phyloP scores from a whole-genome alignment of 1,284 basidiomycete genomes.

The Trichosporon coremiiforme region DNA sequence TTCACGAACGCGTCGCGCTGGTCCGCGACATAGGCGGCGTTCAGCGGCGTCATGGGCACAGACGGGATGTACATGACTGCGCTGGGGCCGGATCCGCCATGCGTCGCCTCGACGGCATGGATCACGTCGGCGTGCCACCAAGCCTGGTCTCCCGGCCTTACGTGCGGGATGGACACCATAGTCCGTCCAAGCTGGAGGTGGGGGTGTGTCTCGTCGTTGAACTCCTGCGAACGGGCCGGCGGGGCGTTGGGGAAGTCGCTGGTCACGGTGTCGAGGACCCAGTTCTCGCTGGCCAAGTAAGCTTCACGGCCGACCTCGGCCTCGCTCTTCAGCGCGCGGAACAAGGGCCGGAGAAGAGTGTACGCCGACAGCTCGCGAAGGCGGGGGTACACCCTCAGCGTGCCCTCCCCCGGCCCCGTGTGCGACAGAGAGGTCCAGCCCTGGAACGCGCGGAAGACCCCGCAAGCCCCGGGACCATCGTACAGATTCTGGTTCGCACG shows the following conservation, averaged over 20 bases:
- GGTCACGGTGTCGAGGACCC: conserved; percentile 66
- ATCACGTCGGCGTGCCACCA: conserved; percentile 80
- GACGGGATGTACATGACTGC: conserved; percentile 79
- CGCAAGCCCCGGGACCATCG: conserved; percentile 59
- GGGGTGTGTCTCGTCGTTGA: conserved; percentile 67
- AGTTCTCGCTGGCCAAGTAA: conserved; percentile 62
- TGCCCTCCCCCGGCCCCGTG: conserved; percentile 70
- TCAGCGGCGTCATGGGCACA: conserved; percentile 67
- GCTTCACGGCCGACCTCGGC: conserved; percentile 34
- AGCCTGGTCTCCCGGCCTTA: conserved; percentile 74
- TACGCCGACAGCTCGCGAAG: conserved; percentile 74
- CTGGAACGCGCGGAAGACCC: conserved; percentile 74
- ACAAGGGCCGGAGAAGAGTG: conserved; percentile 73
- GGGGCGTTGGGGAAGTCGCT: conserved; percentile 66
- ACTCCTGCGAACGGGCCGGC: conserved; percentile 67
- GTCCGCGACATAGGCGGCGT: conserved; percentile 66
- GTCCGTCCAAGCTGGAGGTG: conserved; percentile 67
- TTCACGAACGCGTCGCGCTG: conserved; percentile 64
- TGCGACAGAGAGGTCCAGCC: conserved; percentile 65
- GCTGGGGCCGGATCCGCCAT: conserved; percentile 66
- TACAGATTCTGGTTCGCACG: conserved; percentile 51
- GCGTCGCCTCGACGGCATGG: conserved; percentile 70
- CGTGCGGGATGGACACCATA: conserved; percentile 73
- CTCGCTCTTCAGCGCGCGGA: conserved; percentile 55
- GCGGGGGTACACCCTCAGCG: conserved; percentile 74